Base-by-base conservation (phyloP, 2,329 filamentous ascomycete genomes). In the Arthroderma sp. region DNA sequence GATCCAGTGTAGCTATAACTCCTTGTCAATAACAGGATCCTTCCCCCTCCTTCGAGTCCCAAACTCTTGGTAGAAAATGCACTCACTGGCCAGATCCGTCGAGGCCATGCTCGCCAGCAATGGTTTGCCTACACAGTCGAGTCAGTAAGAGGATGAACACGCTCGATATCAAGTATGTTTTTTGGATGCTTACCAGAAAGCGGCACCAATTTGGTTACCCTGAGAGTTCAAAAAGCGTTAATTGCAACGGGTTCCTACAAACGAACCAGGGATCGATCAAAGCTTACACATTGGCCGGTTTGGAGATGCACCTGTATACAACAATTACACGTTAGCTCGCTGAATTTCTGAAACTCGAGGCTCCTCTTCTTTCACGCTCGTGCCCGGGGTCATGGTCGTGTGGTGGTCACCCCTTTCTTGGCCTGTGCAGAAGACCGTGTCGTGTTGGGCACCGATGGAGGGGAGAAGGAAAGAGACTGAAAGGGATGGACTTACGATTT, bases 141-240 rank as follows among this genome's bases (percentile, higher is more conserved):
- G 15, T 35, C 13, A 61, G 39, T 58, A 37, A 58, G n/a, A n/a
- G 31, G 15, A 55, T n/a, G n/a, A 15, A 33, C n/a, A 31, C 38
- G 25, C 23, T n/a, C 21, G n/a, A 38, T 31, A 44, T 43, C 47
- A 43, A 51, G 19, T 15, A 19, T 21, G 19, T 5, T 47, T 9
- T 21, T 3, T 28, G 55, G 61, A 35, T 65, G 79, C 83, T 67
- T 78, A 88, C 86, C 93, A 98, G 84, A 98, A 98, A 79, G 93
- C 93, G 82, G 93, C 93, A 91, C 93, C 93, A 70, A 97, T 95
- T 88, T 98, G 93, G 87, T 98, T 98, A 84, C 93, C 93, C 91
- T 96, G 70, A 68, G 58, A 64, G 55, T n/a, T 60, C 33, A 44
- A 38, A 53, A 59, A 44, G 60, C 61, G 63, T 61, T 58, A 71